Conservation (phyloP, 2,329 filamentous ascomycete genomes). For the Botryosphaeria dothidea region DNA sequence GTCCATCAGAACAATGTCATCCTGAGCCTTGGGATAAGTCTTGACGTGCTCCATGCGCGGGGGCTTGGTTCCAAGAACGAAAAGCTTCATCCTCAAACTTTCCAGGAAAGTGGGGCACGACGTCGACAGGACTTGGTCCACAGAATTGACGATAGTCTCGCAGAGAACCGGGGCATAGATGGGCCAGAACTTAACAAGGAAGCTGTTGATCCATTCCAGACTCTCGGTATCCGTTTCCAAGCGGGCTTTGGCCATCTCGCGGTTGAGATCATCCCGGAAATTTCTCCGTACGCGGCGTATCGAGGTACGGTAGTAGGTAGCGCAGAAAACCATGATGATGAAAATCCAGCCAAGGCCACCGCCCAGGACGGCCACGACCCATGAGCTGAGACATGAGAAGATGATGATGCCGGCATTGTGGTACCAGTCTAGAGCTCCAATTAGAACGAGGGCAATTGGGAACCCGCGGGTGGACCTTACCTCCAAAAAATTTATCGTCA, state of each 20-base stretch:
- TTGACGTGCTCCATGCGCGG: conserved; percentile 97
- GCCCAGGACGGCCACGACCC: conserved; percentile 85
- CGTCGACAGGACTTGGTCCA: conserved; percentile 93
- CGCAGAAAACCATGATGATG: conserved; percentile 86
- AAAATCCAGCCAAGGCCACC: conserved; percentile 93
- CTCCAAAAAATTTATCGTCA: conserved; percentile 87
- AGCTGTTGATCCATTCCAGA: conserved; percentile 98
- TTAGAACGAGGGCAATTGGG: neutral
- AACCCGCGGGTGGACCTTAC: conserved; percentile 45
- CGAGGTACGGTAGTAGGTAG: conserved; percentile 95
- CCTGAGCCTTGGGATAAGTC: conserved; percentile 93
- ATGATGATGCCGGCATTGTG: conserved; percentile 94
- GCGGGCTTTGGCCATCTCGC: conserved; percentile 82
- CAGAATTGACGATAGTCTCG: conserved; percentile 86
- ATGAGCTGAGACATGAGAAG: conserved; percentile 87
- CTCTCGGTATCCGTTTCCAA: conserved; percentile 90
- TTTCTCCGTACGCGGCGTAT: conserved; percentile 91
- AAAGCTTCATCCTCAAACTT: conserved; percentile 89
- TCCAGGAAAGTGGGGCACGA: conserved; percentile 91
- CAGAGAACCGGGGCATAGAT: conserved; percentile 95
- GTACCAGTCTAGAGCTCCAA: conserved; percentile 75
- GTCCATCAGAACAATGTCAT: conserved; percentile 97
- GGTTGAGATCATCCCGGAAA: conserved; percentile 89
- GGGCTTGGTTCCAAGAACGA: conserved; percentile 91
- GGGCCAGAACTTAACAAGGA: conserved; percentile 98